These are phyloP conservation scores for Penicillium macrosclerotiorum DNA, from an alignment of 495 filamentous ascomycete species.

Conservation along the genomic window DNA sequence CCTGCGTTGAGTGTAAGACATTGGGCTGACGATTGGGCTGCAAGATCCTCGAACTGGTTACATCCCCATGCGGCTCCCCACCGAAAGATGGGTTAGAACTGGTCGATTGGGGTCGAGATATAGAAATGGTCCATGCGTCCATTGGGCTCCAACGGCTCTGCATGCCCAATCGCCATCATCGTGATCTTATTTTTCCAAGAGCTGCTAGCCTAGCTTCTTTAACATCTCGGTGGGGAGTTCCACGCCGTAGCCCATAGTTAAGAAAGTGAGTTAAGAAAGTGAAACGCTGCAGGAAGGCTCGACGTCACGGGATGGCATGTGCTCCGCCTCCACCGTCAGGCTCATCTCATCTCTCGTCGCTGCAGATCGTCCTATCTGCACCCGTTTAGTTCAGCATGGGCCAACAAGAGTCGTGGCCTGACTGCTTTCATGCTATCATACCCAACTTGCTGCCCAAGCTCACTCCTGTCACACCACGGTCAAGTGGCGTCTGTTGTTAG, in stretches of 20 bases:
- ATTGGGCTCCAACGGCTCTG: conserved; percentile 21
- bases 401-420: conserved; percentile 13
- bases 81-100: conserved; percentile 4
- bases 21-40: conserved; percentile 28
- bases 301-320: conserved; percentile 17
- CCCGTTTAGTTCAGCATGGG: too few species aligned
- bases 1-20: conserved; percentile 18
- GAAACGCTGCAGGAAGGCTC: background rate
- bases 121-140: conserved; percentile 21
- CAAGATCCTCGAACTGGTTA: conserved; percentile 7
- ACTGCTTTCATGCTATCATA: conserved; percentile 18
- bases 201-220: too few species aligned
- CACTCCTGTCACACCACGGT: conserved; percentile 13
- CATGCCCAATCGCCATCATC: conserved; percentile 16
- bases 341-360: conserved; percentile 11
- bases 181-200: too few species aligned
- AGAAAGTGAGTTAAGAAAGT: too few species aligned
- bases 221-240: too few species aligned
- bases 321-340: conserved; percentile 22
- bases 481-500: conserved; percentile 10
- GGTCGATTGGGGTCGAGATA: conserved; percentile 11
- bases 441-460: conserved; percentile 43
- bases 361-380: conserved; percentile 26
- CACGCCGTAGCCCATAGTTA: too few species aligned
- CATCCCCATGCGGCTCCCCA: conserved; percentile 12